Percentiles rank a stretch among this genome's conserved stretches.
Evolutionary conservation across 768 basidiomycete genomes (phyloP).

Genomic region (Auricularia heimuer): DNA sequence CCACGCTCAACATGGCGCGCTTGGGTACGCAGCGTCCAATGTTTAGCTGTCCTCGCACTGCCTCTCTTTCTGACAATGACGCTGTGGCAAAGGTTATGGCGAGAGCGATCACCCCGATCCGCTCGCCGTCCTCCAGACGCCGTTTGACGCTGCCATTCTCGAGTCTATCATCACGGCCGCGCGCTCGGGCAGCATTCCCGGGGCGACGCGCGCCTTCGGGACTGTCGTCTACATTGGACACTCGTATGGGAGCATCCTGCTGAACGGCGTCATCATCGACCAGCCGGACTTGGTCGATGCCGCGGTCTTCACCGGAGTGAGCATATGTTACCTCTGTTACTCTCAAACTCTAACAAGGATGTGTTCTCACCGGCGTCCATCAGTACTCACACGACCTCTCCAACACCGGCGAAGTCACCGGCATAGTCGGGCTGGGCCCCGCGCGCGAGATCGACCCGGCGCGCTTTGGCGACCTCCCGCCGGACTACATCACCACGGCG

Average conservation of each 20-base stretch:
- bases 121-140: neutral
- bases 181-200: neutral
- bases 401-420: too few species aligned
- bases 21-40: conserved; percentile 7
- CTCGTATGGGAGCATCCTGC: neutral
- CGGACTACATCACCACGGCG: too few species aligned
- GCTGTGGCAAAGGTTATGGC: neutral
- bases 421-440: too few species aligned
- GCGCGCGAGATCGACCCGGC: too few species aligned
- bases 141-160: neutral
- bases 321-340: too few species aligned
- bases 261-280: neutral
- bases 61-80: neutral
- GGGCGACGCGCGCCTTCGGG: neutral
- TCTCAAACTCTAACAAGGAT: too few species aligned
- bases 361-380: too few species aligned
- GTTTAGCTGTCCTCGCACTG: neutral
- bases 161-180: neutral
- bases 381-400: too few species aligned
- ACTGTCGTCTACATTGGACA: neutral
- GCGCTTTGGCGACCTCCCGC: too few species aligned
- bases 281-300: neutral
- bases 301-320: neutral
- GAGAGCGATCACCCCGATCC: neutral
- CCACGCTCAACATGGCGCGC: conserved; percentile 14